Base-by-base conservation (phyloP, 1,139 yeast genomes). In the Diutina catenulata region DNA sequence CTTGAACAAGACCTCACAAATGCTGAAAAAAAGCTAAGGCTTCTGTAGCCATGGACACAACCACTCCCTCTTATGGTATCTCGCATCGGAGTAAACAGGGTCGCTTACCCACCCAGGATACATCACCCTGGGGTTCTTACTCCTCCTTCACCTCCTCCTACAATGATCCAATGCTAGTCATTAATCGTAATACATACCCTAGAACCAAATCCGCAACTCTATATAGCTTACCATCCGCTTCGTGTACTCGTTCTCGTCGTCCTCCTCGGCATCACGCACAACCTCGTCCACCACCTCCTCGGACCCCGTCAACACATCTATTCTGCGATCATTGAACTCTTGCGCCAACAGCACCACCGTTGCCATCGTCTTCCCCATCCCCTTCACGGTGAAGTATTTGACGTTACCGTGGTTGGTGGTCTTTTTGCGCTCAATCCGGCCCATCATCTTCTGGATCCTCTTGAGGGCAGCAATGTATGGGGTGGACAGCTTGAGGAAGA, bases 221-320 rank as follows among this genome's bases (percentile, higher is more conserved):
- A 80, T 63, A 26, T 67, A 76, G 44, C 84, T 75, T 2, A 76
- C 73, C 45, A 59, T 62, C 35, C 88, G 56, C 48, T 70, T 72
- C 43, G 65, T 57, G 42, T 68, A 64, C 5, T 59, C 50, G 4
- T 62, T 56, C 26, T 64, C 69, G 9, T 56, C 58, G 16, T 64
- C 70, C 10, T 57, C 61, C 11, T 58, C 61, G 14, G 53, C 56
- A 3, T 52, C 57, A 24, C 44, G 41, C 11, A 44, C 45, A 37
- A 76, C 67, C 50, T 79, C 86, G 52, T 80, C 91, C 25, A 80
- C 50, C 1, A 80, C 84, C 38, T 71, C 71, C 0, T 76, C 65
- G 10, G 75, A 70, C 21, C 70, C 77, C 0, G 88, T 80, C 24
- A 57, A 49, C 1, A 76, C 51, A 22, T 77, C 81, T 5, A 78